Base-by-base conservation (phyloP, 352 stramenopile genomes). In the Pythium chondricola region DNA sequence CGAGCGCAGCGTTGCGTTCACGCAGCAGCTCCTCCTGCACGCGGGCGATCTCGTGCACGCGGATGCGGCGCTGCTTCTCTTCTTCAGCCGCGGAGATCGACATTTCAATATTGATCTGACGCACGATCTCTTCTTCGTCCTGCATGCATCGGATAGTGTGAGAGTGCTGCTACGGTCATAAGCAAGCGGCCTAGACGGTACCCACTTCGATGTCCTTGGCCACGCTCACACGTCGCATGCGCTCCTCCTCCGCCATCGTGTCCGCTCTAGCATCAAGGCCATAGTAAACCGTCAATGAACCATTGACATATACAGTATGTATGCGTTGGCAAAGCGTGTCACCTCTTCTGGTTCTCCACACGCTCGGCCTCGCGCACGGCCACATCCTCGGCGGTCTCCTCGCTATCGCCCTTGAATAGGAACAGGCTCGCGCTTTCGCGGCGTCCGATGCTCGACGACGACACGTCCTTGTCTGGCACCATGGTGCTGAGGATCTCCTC, bases 51-150 rank as follows among this genome's bases (percentile, higher is more conserved):
- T 89, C 73, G 31, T 83, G 71, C 52, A 87, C 74, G 36, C 62
- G 67, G 45, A 89, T 61, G 22, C 78, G 73, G 2, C 75, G 73
- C 43, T 81, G 68, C 25, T 80, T 65, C 48, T 89, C 78, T 37
- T 82, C 68, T 24, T 87, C 68, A 18, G 72, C 74, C 3, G 69
- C 72, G 0, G 55, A 61, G 41, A 85, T 82, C 2, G 71, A 83
- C 30, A 67, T 72, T 55, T 87, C 72, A 16, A 83, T 67, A 48
- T 89, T 87, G 59, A 87, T 86, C 59, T 87, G 71, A 9, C 78
- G 74, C 39, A 86, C 73, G 42, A 89, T 68, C 21, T 52, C 70
- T 13, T 73, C n/a, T 39, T 89, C 74, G 30, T 83, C 56, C 65
- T 78, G 24, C 11, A 22, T n/a, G 1, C 20, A 6, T 18, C 29